Base-by-base conservation (phyloP, 2,329 filamentous ascomycete species). In the Trichoderma sp. region DNA sequence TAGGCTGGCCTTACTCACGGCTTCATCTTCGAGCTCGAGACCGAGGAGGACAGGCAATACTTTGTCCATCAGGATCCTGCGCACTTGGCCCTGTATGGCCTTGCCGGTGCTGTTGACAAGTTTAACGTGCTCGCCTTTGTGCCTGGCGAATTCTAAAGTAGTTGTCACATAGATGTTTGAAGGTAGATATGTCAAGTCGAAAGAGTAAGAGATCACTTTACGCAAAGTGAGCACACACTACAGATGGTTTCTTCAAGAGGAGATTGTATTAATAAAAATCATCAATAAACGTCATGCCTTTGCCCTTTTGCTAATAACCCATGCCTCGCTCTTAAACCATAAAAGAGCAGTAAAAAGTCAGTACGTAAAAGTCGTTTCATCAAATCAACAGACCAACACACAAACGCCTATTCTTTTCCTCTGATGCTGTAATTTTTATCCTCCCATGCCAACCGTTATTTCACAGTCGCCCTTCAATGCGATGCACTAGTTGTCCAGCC, bases 401-500 rank as follows among this genome's bases (percentile, higher is more conserved):
- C 34, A 63, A 63, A 63, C 60, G 60, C 60, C 60, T 28, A 19
- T 19, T 52, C 51, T 56, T 48, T 39, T 63, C 9, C 24, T 41
- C 50, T 54, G 41, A 41, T 63, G 34, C 41, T 48, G 47, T 39
- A 45, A 39, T 12, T 63, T 30, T 63, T 39, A 19, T 39, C 28
- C 41, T 47, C 26, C 28, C 28, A 30, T 39, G 21, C n/a, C 50
- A 56, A 21, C 24, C 47, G 24, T 56, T 26, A 45, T 44, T 63
- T 34, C 15, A 19, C 30, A 5, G 21, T 44, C 26, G 3, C n/a
- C 12, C 30, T 41, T 52, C 24, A 10, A 24, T 39, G 7, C 19
- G 7, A 28, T 28, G 24, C n/a, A 67, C 62, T 78, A 86, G 67
- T 81, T 82, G 67, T 85, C 83, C 65, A 89, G 78, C 87, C 87